Evolutionary conservation across 768 basidiomycete genomes (phyloP).

Genomic region (Lactifluus volemus): DNA sequence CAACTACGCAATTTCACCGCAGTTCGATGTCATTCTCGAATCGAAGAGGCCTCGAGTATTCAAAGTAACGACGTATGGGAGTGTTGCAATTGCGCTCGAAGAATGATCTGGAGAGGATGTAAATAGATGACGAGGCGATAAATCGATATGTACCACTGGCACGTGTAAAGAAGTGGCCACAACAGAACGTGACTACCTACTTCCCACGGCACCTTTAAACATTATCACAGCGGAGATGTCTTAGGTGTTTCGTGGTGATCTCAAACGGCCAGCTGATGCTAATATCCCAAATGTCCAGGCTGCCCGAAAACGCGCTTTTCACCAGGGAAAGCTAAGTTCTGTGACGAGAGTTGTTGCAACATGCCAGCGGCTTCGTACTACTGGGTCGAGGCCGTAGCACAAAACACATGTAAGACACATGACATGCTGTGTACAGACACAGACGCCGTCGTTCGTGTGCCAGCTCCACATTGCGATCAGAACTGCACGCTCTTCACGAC

Average conservation of each 20-base stretch:
- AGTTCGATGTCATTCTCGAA: too few relatives aligned
- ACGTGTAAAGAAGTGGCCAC: neutral
- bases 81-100: neutral
- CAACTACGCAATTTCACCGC: neutral
- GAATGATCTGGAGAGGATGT: neutral
- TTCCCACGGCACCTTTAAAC: too few relatives aligned
- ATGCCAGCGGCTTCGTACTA: neutral
- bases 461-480: conserved; percentile 13
- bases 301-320: neutral
- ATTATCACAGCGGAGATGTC: too few relatives aligned
- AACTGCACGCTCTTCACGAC: conserved; percentile 82
- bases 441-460: neutral
- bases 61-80: neutral
- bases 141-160: conserved; percentile 1
- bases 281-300: neutral
- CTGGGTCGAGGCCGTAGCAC: neutral
- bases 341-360: neutral
- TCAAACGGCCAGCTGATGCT: neutral
- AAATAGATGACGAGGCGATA: neutral
- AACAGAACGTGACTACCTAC: too few relatives aligned
- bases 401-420: neutral
- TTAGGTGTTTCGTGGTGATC: neutral
- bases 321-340: neutral
- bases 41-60: too few relatives aligned
- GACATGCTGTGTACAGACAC: neutral